These are phyloP conservation scores for Podosphaera fusca DNA, from an alignment of 2,329 filamentous ascomycete species.

Conservation along the genomic window DNA sequence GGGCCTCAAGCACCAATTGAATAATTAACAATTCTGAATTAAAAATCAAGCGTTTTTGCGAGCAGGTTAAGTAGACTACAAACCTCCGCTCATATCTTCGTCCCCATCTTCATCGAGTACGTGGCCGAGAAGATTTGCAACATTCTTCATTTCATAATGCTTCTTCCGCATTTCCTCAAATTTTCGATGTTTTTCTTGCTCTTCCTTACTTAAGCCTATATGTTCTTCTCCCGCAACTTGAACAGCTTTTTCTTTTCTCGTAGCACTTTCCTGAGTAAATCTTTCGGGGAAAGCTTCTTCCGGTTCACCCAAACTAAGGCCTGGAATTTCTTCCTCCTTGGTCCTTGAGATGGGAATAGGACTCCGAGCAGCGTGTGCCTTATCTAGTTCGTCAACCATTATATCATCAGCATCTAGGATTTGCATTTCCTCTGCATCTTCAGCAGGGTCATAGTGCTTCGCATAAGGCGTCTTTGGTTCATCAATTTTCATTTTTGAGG, in stretches of 20 bases:
- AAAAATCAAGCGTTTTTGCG: slow-evolving; percentile 3
- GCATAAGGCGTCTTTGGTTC: slow-evolving; percentile 97
- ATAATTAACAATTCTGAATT: not conserved
- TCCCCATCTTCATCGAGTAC: slow-evolving; percentile 40
- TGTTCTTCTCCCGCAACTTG: slow-evolving; percentile 45
- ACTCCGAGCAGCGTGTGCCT: slow-evolving; percentile 5
- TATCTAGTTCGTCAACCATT: slow-evolving; percentile 44
- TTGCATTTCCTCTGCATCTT: slow-evolving; percentile 51
- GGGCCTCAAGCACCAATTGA: too few species aligned
- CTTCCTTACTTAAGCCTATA: slow-evolving; percentile 40
- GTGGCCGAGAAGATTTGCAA: slow-evolving; percentile 66
- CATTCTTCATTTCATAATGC: slow-evolving; percentile 97
- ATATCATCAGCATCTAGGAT: slow-evolving; percentile 47
- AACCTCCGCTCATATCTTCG: slow-evolving; percentile 21
- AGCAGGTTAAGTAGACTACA: slow-evolving; percentile 14
- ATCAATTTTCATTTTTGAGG: slow-evolving; percentile 93
- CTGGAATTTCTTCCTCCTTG: slow-evolving; percentile 64
- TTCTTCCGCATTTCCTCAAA: slow-evolving; percentile 86
- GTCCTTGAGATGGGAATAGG: slow-evolving; percentile 9
- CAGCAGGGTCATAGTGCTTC: slow-evolving; percentile 68
- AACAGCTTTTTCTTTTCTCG: slow-evolving; percentile 44
- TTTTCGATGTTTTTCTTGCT: slow-evolving; percentile 70
- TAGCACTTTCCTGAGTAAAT: slow-evolving; percentile 19
- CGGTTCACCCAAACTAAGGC: slow-evolving; percentile 75
- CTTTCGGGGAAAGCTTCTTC: slow-evolving; percentile 43